Evolutionary conservation across 805 yeast genomes (phyloP).

Genomic region (Suhomyces faveliae): DNA sequence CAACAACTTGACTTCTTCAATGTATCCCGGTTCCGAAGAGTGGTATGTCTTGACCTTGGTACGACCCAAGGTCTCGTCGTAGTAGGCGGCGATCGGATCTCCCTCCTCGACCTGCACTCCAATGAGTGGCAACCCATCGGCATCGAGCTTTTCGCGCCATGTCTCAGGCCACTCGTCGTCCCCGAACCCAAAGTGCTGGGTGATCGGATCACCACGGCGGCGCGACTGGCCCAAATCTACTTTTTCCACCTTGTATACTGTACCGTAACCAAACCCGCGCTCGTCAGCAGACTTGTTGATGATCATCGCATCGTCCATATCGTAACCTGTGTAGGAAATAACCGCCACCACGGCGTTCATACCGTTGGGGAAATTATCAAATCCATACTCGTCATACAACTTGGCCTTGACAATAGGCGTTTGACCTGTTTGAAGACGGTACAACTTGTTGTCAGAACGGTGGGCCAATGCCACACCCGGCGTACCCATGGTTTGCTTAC

Average conservation of each 20-base stretch:
- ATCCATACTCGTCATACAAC: constrained; percentile 91
- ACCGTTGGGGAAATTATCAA: constrained; percentile 98
- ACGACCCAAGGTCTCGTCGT: constrained; percentile 85
- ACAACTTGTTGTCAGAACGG: constrained; percentile 92
- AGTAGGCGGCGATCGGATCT: constrained; percentile 91
- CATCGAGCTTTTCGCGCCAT: constrained; percentile 86
- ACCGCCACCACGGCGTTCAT: constrained; percentile 98
- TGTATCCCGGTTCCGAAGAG: constrained; percentile 89
- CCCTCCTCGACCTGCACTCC: constrained; percentile 91
- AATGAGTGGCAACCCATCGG: constrained; percentile 88
- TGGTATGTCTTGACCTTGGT: constrained; percentile 92
- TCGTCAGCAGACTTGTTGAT: constrained; percentile 96
- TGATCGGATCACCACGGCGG: constrained; percentile 89
- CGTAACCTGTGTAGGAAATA: constrained; percentile 97
- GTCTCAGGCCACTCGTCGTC: constrained; percentile 86
- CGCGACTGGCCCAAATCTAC: constrained; percentile 75
- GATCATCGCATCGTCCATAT: constrained; percentile 99
- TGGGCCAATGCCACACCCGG: constrained; percentile 94
- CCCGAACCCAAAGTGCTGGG: constrained; percentile 94
- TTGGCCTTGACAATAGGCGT: constrained; percentile 95
- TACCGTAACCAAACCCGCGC: constrained; percentile 97
- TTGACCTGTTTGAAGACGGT: constrained; percentile 92
- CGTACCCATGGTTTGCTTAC: constrained; percentile 99
- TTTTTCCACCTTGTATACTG: constrained; percentile 92
- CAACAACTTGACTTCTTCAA: constrained; percentile 89